A percentile compares a stretch with the other conserved stretches of the same genome.
Conservation (phyloP, 208 protist genomes). For the Trypanosoma boissoni region DNA sequence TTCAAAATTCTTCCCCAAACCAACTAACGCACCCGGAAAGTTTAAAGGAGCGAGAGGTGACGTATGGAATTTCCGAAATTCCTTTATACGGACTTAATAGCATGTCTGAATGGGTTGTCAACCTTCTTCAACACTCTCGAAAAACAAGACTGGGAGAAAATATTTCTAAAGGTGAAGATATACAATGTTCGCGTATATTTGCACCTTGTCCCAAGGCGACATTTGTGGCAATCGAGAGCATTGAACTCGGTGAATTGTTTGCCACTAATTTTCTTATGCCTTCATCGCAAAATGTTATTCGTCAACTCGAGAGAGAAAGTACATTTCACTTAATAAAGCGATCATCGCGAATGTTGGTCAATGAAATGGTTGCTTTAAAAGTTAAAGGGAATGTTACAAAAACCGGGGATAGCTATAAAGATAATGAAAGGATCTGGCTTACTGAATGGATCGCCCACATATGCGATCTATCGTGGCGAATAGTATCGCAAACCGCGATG, state of each 20-base stretch:
- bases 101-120: constrained; percentile 11
- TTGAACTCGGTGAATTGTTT: background rate
- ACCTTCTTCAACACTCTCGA: background rate
- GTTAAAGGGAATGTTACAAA: background rate
- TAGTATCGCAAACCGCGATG: constrained; percentile 17
- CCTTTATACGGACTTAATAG: constrained; percentile 21
- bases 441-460: constrained; percentile 22
- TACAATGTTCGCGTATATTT: background rate
- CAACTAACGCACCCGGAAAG: constrained; percentile 20
- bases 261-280: constrained; percentile 16
- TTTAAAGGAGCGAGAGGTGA: constrained; percentile 13
- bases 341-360: constrained; percentile 14
- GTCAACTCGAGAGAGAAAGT: constrained; percentile 8
- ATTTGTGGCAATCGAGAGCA: background rate
- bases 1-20: background rate
- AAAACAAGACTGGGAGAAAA: background rate
- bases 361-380: constrained; percentile 3
- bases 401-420: background rate
- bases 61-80: constrained; percentile 16
- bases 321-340: constrained; percentile 27
- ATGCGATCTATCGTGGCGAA: constrained; percentile 28
- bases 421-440: background rate
- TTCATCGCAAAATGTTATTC: background rate
- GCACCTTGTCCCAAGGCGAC: constrained; percentile 13
- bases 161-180: background rate